Percentiles rank a stretch among this genome's conserved stretches.
Evolutionary conservation across 2,329 filamentous ascomycete species (phyloP).

Genomic region (Parasarocladium wereldwijsianum): DNA sequence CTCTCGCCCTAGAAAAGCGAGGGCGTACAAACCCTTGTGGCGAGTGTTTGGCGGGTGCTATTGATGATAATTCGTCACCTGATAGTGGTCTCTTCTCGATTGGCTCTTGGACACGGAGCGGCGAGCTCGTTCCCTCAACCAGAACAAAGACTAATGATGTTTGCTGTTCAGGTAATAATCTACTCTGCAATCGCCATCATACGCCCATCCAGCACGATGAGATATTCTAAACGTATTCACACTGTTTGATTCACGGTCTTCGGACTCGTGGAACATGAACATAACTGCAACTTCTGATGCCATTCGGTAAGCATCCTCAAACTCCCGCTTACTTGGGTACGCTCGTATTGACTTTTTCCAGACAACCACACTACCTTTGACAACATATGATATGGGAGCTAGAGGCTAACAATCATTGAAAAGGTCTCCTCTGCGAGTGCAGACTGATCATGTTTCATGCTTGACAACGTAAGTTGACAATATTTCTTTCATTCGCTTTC

Average conservation of each 20-base stretch:
- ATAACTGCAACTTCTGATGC: slow-evolving; percentile 39
- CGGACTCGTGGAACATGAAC: slow-evolving; percentile 34
- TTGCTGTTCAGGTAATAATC: slow-evolving; percentile 9
- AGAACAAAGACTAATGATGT: no score
- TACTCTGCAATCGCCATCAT: slow-evolving; percentile 8
- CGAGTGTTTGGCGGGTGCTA: slow-evolving; percentile 33
- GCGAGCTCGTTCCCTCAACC: no score
- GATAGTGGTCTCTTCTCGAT: slow-evolving; percentile 26
- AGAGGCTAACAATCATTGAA: background rate
- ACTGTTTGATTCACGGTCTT: slow-evolving; percentile 38
- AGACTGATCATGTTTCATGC: no score
- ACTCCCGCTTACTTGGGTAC: no score
- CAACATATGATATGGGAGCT: no score
- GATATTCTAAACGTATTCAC: slow-evolving; percentile 37
- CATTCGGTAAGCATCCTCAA: no score
- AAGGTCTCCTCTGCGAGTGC: background rate
- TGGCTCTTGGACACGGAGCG: background rate
- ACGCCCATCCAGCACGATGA: slow-evolving; percentile 27
- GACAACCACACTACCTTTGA: no score
- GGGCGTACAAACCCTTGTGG: slow-evolving; percentile 50
- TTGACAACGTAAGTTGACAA: no score
- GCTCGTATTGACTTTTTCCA: no score
- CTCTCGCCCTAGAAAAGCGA: slow-evolving; percentile 34
- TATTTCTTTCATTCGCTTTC: background rate
- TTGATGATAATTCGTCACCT: slow-evolving; percentile 55